A percentile compares a stretch with the other conserved stretches of the same genome.
Conservation (phyloP, 139 green algal species). For the Coelastrella sp. region DNA sequence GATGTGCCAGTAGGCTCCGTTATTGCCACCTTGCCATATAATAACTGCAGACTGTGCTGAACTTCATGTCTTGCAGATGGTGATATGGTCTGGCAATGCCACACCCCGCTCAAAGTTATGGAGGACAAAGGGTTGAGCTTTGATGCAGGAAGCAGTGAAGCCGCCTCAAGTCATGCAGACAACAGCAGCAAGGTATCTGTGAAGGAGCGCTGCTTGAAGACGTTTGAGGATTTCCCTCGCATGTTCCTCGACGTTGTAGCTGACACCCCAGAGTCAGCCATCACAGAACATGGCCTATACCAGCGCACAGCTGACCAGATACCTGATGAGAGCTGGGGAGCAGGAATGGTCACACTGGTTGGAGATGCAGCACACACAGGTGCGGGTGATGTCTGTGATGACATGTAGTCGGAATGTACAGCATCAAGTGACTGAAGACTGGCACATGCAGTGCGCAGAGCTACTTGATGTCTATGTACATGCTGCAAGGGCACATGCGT, state of each 20-base stretch:
- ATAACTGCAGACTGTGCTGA: background rate
- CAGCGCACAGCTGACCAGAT: conserved; percentile 40
- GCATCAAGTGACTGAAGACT: no score
- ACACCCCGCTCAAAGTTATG: conserved; percentile 13
- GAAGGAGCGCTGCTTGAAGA: conserved; percentile 31
- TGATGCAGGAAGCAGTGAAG: conserved; percentile 11
- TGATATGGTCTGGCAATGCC: conserved; percentile 45
- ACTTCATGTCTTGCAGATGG: background rate
- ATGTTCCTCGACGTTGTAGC: conserved; percentile 17
- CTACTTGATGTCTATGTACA: no score
- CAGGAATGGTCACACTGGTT: conserved; percentile 29
- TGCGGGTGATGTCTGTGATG: no score
- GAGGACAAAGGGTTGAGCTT: conserved; percentile 21
- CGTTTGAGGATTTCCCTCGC: conserved; percentile 1
- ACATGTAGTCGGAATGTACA: no score
- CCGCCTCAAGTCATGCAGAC: conserved; percentile 5
- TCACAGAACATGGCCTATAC: conserved; percentile 44
- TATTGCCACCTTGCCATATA: no score
- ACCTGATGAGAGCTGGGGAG: conserved; percentile 13
- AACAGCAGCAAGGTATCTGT: background rate
- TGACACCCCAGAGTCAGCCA: conserved; percentile 1
- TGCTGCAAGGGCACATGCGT: no score
- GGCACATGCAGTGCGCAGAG: no score
- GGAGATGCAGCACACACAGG: conserved; percentile 32
- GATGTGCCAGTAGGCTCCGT: no score